Percentiles rank a stretch among this genome's conserved stretches.
These are phyloP conservation scores for Aspergillus conjunctus DNA, from an alignment of 495 filamentous ascomycete species.

Conservation along the genomic window DNA sequence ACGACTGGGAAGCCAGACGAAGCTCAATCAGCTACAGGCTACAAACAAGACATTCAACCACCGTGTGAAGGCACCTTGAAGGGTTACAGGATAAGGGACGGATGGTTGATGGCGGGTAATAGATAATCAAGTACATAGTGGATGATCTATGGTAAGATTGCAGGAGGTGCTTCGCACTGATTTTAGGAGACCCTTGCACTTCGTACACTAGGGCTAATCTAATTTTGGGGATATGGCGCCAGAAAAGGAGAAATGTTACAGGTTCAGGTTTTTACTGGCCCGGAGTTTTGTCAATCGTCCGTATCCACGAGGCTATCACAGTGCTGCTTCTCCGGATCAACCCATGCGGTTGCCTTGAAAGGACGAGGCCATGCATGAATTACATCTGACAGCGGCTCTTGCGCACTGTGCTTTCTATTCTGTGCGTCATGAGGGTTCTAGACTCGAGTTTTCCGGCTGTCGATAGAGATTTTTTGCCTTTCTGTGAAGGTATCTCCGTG, in stretches of 20 bases:
- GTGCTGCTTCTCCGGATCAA: neutral
- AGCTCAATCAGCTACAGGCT: no score
- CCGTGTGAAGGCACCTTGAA: no score
- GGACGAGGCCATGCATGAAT: neutral
- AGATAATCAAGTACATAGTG: no score
- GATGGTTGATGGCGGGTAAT: neutral
- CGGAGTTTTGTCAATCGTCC: neutral
- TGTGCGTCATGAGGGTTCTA: neutral
- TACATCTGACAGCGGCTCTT: neutral
- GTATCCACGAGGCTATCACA: neutral
- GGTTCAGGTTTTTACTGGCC: neutral
- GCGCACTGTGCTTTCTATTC: neutral
- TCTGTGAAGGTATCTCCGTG: no score
- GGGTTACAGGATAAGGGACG: neutral
- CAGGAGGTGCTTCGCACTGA: neutral
- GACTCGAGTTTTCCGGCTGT: neutral
- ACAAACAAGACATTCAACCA: no score
- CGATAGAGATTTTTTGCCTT: neutral
- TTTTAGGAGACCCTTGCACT: neutral
- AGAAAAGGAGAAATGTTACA: neutral
- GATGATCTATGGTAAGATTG: neutral
- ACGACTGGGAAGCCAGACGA: no score
- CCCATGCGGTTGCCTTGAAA: neutral
- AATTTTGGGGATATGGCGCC: no score
- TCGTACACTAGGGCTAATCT: neutral